Evolutionary conservation across 768 basidiomycete genomes (phyloP), one percentile per base, ranked within the genome.

Genomic region (Sutorius australiensis): DNA sequence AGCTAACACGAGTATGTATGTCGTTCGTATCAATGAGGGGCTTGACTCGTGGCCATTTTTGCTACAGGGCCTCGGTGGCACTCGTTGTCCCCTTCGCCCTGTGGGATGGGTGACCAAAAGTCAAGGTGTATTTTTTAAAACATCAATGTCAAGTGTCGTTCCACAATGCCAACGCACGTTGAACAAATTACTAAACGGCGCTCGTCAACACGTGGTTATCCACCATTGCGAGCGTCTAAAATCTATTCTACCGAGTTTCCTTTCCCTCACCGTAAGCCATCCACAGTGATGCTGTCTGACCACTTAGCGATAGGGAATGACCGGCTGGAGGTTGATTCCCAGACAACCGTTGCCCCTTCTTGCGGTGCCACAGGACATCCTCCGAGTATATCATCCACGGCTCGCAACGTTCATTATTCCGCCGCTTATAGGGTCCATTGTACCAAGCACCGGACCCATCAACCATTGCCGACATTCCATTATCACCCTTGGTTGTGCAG

Each of bases 11-110:
- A 41, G 49, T 46, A 34, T 60, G 51, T 51, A 40, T 28, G 16
- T 32, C 39, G 16, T 41, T 46, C 39, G 38, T 24, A 24, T 40
- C 32, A 59, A 58, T 30, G 41, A 39, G 33, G 28, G 19, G 13
- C 50, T 47, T 48, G 57, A 38, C 50, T 61, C 17, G 33, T 64
- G 53, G 53, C 21, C 53, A 48, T 47, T 44, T 39, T 51, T 51
- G 48, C 51, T 36, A 13, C 50, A 48, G 48, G 42, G 54, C 61
- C 36, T n/a, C 14, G 41, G 36, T 24, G 41, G 30, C 19, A 16
- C 17, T 34, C 28, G 34, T 32, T 31, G 14, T 45, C 34, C 19
- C 19, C 27, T 6, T 24, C 19, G 62, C 53, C 47, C 32, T 46
- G 50, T 41, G 30, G 61, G 57, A 54, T 28, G 28, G 43, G 34